Base-by-base conservation (phyloP, 805 yeast genomes). In the Ogataea methylovora region DNA sequence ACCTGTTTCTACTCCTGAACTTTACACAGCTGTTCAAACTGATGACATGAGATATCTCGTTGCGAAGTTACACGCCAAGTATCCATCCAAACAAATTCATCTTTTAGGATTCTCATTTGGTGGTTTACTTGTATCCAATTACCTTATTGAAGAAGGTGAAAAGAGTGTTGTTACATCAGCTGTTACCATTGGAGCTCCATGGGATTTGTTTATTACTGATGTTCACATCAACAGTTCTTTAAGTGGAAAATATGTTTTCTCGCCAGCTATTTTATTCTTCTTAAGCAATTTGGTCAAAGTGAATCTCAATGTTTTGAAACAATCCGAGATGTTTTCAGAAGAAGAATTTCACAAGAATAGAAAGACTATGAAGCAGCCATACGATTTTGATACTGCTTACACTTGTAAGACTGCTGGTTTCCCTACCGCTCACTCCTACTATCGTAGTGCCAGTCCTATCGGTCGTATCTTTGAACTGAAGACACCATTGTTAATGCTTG, bases 51-150 rank as follows among this genome's bases (percentile, higher is more conserved):
- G 84, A 41, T 75, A 72, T 48, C 65, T 77, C 36, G 58, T 82
- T 34, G 64, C 69, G 33, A 58, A 65, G 37, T 61, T 80, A 32
- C 63, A 67, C 41, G 45, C 50, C 23, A 64, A 63, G 35, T 74
- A 72, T 61, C 86, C 87, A 22, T 57, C 65, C 21, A 78, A 82
- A 56, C 71, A 73, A 38, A 63, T 83, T n/a, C 81, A 69, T 48
- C 64, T 76, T 10, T 67, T 76, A 29, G 92, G 88, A 0, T 77
- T 74, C 43, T 80, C 88, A 1, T 71, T 83, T 40, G 94, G 94
- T 26, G 83, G 84, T 8, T 64, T 82, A 10, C 65, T 81, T 31
- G 47, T 76, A 25, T 64, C 79, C 14, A 83, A 83, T 49, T 83
- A 79, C 48, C 54, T 83, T 34, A 88, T 84, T 24, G 83, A 79